phyloP scores from a whole-genome alignment of 495 filamentous ascomycete species.

The Cladorrhinum samala region DNA sequence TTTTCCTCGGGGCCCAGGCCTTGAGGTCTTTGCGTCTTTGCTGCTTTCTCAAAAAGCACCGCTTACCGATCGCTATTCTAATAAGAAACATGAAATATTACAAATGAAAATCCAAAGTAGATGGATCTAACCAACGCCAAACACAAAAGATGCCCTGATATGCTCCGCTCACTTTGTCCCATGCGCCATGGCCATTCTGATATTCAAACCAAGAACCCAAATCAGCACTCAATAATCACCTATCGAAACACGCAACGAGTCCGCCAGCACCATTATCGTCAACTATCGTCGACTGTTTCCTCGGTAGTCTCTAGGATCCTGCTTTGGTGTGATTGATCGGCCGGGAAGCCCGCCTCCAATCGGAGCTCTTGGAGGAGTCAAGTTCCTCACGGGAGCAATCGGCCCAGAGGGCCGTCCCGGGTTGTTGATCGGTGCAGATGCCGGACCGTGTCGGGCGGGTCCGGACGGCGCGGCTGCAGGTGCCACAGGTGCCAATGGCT shows the following conservation, averaged over 20 bases:
- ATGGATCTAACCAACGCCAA: not conserved
- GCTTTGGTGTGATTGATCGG: not conserved
- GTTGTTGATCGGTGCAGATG: not conserved
- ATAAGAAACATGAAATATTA: not conserved
- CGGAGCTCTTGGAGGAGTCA: conserved; percentile 3
- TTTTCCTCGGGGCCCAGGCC: not conserved
- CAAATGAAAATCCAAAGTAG: not conserved
- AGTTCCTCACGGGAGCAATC: conserved; percentile 3
- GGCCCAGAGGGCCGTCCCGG: not conserved
- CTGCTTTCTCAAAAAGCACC: conserved; percentile 1
- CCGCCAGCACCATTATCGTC: not conserved
- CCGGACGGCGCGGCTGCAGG: not conserved
- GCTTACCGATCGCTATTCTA: not conserved
- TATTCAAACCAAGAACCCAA: not conserved
- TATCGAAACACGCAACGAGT: not conserved
- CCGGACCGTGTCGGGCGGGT: not conserved
- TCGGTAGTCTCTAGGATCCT: conserved; percentile 9
- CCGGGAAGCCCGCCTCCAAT: conserved; percentile 1
- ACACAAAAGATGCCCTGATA: not conserved
- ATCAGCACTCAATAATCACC: not conserved
- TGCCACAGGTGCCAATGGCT: not conserved
- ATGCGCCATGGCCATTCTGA: not conserved
- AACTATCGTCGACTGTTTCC: not conserved
- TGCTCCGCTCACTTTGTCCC: not conserved
- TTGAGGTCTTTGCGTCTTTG: no score